A percentile compares a stretch with the other conserved stretches of the same genome.
Conservation (phyloP, 495 filamentous ascomycete species). For the Penicillium cosmopolitanum region DNA sequence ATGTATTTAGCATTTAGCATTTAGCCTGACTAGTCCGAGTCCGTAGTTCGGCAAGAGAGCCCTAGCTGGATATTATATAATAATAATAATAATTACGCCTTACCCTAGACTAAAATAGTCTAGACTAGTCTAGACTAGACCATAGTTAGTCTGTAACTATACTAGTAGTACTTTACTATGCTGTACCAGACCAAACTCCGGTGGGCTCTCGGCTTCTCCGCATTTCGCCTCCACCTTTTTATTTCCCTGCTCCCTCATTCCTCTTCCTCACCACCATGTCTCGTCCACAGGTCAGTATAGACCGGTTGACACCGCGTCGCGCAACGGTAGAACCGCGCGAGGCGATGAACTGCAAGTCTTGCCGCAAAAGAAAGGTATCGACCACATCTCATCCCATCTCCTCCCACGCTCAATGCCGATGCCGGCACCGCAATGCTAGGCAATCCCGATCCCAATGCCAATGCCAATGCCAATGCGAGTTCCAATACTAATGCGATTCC, state of each 20-base stretch:
- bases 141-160: too few relatives aligned
- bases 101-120: not conserved
- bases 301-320: slow-evolving; percentile 74
- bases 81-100: too few relatives aligned
- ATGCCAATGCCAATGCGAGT: not conserved
- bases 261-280: slow-evolving; percentile 52
- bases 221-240: slow-evolving; percentile 9
- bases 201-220: slow-evolving; percentile 13
- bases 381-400: not conserved
- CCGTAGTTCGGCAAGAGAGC: not conserved
- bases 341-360: slow-evolving; percentile 94
- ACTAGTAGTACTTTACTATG: not conserved
- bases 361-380: slow-evolving; percentile 77
- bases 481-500: not conserved
- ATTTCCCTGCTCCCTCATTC: slow-evolving; percentile 11
- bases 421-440: too few relatives aligned
- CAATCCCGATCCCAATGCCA: not conserved
- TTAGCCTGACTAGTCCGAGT: not conserved
- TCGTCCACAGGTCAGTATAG: slow-evolving; percentile 82
- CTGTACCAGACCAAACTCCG: not conserved
- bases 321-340: slow-evolving; percentile 77
- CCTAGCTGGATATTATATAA: too few relatives aligned
- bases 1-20: not conserved
- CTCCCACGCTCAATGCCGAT: not conserved
- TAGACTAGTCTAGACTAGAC: too few relatives aligned